These are phyloP conservation scores for Cladosporium velox DNA, from an alignment of 2,329 filamentous ascomycete species.

Conservation along the genomic window DNA sequence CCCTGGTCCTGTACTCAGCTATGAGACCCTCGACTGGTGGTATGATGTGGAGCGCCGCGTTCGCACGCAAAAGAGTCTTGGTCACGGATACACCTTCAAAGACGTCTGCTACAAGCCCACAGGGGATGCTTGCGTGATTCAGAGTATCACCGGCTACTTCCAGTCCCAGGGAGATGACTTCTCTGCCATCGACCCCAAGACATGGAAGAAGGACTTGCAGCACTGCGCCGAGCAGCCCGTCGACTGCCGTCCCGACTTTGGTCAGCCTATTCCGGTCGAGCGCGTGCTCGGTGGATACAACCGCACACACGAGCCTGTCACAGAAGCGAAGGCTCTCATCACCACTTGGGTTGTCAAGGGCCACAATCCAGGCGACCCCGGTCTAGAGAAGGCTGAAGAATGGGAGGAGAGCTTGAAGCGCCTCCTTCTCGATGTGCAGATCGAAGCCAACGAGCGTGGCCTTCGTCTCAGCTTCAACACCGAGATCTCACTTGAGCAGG, in stretches of 20 bases:
- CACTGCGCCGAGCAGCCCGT: slow-evolving; percentile 73
- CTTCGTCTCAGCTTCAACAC: slow-evolving; percentile 91
- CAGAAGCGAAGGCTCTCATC: slow-evolving; percentile 77
- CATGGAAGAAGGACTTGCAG: slow-evolving; percentile 72
- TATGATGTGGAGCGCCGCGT: slow-evolving; percentile 83
- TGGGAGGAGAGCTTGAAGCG: slow-evolving; percentile 82
- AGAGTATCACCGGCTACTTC: slow-evolving; percentile 91
- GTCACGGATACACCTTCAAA: slow-evolving; percentile 68
- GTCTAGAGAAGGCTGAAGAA: slow-evolving; percentile 75
- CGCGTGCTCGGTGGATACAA: slow-evolving; percentile 84
- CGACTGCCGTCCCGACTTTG: slow-evolving; percentile 79
- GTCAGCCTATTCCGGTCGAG: slow-evolving; percentile 81
- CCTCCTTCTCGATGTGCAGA: slow-evolving; percentile 73
- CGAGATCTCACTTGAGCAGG: slow-evolving; percentile 90
- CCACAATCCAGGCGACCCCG: slow-evolving; percentile 69
- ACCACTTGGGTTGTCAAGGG: slow-evolving; percentile 96
- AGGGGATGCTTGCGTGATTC: slow-evolving; percentile 84
- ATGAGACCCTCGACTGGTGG: slow-evolving; percentile 92
- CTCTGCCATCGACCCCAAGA: slow-evolving; percentile 55
- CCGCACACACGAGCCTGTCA: slow-evolving; percentile 56
- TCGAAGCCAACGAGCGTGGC: slow-evolving; percentile 74
- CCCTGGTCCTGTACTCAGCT: slow-evolving; percentile 76
- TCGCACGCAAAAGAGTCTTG: slow-evolving; percentile 67
- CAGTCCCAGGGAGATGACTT: slow-evolving; percentile 57
- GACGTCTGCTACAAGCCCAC: slow-evolving; percentile 95